Base-by-base conservation (phyloP, 176 grass and related monocot species). In the Musa beccarii region DNA sequence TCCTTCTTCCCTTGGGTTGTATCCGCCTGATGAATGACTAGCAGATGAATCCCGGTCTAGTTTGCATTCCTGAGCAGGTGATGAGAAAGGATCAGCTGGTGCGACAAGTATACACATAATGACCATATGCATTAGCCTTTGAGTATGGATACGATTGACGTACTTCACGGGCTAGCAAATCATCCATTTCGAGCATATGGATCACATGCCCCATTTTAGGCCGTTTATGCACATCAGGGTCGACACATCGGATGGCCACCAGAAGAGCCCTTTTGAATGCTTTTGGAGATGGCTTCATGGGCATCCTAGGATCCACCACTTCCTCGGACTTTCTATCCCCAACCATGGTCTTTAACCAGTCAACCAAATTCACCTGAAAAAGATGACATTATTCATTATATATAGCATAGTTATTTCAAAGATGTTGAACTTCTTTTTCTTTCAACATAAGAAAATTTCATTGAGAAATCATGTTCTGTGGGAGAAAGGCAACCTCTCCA, bases 111-210 rank as follows among this genome's bases (percentile, higher is more conserved):
- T 28, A 34, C 25, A 63, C 5, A 64, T 25, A 25, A 61, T 19
- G 7, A 69, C 14, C 7, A 19, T 11, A 24, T 12, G 15, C 49
- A 51, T 57, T 56, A 22, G 1, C 51, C 49, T 62, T 63, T 3
- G 28, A 20, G 21, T 51, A 21, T 22, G 13, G 9, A 8, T 52
- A 21, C 2, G 51, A 20, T 51, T 19, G 1, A 51, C 80, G n/a
- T 87, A 98, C 94, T 29, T 98, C 90, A 77, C 81, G 80, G 59
- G 76, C 70, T 56, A 83, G 61, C 14, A 83, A 81, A 29, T 91
- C 94, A 51, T 98, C 88, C 90, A 99, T 94, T 89, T 99, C 86
- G 9, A 99, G 95, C 86, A 99, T 94, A 23, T 91, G 90, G n/a
- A 94, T 88, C 1, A 94, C 86, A 68, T 94, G 86, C 49, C 90